phyloP scores from a whole-genome alignment of 805 yeast genomes.

The Lipomyces kockii region DNA sequence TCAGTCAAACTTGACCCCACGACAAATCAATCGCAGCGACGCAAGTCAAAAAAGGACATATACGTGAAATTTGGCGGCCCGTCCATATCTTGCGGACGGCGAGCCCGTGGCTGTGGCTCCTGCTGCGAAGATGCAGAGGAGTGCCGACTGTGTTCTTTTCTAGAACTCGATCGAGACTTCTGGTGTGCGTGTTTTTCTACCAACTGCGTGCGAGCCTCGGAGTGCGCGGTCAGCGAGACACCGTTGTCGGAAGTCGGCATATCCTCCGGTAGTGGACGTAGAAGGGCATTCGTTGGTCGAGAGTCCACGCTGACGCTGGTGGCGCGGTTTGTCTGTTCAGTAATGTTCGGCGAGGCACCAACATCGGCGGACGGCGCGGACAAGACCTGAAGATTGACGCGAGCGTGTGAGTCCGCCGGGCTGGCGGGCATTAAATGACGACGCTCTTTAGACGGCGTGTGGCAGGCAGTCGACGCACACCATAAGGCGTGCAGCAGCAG shows the following conservation, averaged over 20 bases:
- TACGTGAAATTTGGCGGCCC: conserved; percentile 28
- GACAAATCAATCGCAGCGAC: conserved; percentile 1
- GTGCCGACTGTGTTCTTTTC: background rate
- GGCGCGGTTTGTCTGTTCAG: background rate
- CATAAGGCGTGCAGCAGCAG: background rate
- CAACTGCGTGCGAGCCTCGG: background rate
- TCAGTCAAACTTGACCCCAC: background rate
- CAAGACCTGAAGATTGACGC: background rate
- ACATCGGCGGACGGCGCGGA: background rate
- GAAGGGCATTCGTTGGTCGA: background rate
- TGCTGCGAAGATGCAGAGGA: background rate
- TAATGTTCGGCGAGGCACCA: background rate
- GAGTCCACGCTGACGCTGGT: background rate
- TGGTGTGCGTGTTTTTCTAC: background rate
- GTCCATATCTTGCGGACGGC: conserved; percentile 28
- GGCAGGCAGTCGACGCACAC: background rate
- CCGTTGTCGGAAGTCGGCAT: background rate
- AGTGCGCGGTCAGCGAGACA: background rate
- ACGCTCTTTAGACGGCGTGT: too few relatives aligned
- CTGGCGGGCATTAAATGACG: background rate
- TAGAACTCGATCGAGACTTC: background rate
- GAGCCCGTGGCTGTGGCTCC: conserved; percentile 3
- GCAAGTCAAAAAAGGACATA: too few relatives aligned
- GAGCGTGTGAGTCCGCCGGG: background rate
- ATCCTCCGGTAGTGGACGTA: background rate